phyloP scores from a whole-genome alignment of 306 rosid genomes.

The Astragalus membranaceus region DNA sequence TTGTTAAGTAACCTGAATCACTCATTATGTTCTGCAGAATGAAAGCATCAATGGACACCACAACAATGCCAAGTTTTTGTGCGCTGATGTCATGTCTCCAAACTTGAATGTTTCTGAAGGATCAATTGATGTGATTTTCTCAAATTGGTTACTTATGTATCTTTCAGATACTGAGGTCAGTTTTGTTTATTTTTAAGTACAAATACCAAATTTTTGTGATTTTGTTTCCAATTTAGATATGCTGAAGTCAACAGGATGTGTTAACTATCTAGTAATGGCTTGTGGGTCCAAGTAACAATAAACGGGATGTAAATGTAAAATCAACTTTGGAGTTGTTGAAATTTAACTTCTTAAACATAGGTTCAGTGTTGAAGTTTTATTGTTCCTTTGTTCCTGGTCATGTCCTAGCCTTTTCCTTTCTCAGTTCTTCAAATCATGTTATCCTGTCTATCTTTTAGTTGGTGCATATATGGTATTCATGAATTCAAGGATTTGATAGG shows the following conservation, averaged over 20 bases:
- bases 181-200: neutral
- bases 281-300: neutral
- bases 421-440: neutral
- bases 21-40: slow-evolving; percentile 45
- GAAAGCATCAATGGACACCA: slow-evolving; percentile 72
- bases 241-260: neutral
- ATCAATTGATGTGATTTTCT: slow-evolving; percentile 75
- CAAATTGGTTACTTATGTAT: slow-evolving; percentile 98
- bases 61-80: slow-evolving; percentile 72
- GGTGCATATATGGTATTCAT: too few relatives aligned
- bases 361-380: neutral
- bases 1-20: neutral
- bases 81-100: slow-evolving; percentile 92
- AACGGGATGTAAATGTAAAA: neutral
- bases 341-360: neutral
- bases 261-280: neutral
- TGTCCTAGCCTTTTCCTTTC: neutral
- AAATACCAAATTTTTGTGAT: neutral
- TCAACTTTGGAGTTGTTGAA: neutral
- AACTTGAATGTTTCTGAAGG: slow-evolving; percentile 53
- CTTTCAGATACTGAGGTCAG: slow-evolving; percentile 83
- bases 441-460: neutral
- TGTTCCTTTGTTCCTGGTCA: neutral
- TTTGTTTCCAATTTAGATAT: neutral
- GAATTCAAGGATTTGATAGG: neutral